Conservation (phyloP, 2,329 filamentous ascomycete species). For the Spiromastix sp. region DNA sequence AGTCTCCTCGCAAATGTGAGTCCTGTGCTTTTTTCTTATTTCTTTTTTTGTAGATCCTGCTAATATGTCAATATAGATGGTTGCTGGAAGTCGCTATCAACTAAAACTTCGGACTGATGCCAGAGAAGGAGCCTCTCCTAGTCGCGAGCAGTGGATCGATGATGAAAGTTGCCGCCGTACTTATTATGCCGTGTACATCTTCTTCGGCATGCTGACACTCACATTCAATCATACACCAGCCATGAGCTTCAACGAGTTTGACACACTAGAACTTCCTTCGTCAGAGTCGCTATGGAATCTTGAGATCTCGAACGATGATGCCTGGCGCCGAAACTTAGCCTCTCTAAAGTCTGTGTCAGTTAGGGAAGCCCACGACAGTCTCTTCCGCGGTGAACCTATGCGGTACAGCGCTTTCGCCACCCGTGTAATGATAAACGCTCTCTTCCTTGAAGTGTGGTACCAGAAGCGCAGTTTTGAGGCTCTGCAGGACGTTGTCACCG, state of each 20-base stretch:
- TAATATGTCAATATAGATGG: conserved; percentile 51
- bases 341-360: conserved; percentile 70
- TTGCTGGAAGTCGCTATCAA: conserved; percentile 92
- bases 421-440: conserved; percentile 95
- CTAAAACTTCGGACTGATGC: conserved; percentile 86
- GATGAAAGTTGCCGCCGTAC: conserved; percentile 94
- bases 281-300: conserved; percentile 93
- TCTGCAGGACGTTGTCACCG: conserved; percentile 90
- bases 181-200: conserved; percentile 98
- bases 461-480: conserved; percentile 98
- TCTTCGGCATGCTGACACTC: conserved; percentile 88
- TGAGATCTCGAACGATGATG: conserved; percentile 62
- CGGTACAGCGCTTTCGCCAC: conserved; percentile 95
- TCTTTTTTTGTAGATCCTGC: conserved; percentile 5
- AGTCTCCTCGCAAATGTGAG: conserved; percentile 76
- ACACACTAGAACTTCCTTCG: conserved; percentile 81
- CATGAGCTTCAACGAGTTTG: conserved; percentile 97
- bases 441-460: conserved; percentile 98
- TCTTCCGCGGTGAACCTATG: conserved; percentile 85
- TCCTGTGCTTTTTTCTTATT: conserved; percentile 4
- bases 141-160: conserved; percentile 84
- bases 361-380: conserved; percentile 84
- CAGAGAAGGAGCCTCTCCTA: conserved; percentile 64
- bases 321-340: conserved; percentile 73
- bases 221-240: conserved; percentile 97